phyloP scores from a whole-genome alignment of 176 grass and related monocot genomes.

The Lolium multiflorum region DNA sequence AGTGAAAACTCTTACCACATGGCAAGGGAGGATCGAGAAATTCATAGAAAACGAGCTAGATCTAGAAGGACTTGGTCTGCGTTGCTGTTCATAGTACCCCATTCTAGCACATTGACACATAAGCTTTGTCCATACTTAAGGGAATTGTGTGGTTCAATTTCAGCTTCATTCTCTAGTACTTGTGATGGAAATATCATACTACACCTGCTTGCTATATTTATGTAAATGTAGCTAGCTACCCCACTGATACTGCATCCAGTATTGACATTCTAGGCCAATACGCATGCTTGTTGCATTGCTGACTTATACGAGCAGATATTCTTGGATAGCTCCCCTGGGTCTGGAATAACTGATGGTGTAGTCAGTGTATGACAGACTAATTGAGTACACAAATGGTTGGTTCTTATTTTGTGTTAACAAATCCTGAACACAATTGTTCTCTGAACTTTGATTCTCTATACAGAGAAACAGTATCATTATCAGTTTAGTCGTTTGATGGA shows the following conservation, averaged over 20 bases:
- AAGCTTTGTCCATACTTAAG: no score
- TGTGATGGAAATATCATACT: background rate
- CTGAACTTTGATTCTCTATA: no score
- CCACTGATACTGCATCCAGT: background rate
- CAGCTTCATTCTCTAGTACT: background rate
- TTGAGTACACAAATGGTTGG: background rate
- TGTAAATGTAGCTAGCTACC: background rate
- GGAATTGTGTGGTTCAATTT: background rate
- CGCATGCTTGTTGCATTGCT: background rate
- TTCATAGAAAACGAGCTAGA: background rate
- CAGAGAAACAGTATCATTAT: no score
- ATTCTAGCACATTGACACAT: no score
- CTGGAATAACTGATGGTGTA: background rate
- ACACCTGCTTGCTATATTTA: background rate
- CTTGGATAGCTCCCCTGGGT: background rate
- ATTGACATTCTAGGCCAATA: slow-evolving; percentile 10
- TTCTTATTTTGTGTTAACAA: no score
- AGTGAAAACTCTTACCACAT: background rate
- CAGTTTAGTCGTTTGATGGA: no score
- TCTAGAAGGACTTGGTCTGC: background rate
- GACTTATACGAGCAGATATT: background rate
- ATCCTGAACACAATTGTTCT: no score
- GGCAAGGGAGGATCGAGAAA: background rate
- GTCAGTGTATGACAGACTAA: background rate
- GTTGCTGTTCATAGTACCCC: background rate